Evolutionary conservation across 2,329 filamentous ascomycete genomes (phyloP), one percentile per base, ranked within the genome.

Genomic region (Arthrobotrys conoides): DNA sequence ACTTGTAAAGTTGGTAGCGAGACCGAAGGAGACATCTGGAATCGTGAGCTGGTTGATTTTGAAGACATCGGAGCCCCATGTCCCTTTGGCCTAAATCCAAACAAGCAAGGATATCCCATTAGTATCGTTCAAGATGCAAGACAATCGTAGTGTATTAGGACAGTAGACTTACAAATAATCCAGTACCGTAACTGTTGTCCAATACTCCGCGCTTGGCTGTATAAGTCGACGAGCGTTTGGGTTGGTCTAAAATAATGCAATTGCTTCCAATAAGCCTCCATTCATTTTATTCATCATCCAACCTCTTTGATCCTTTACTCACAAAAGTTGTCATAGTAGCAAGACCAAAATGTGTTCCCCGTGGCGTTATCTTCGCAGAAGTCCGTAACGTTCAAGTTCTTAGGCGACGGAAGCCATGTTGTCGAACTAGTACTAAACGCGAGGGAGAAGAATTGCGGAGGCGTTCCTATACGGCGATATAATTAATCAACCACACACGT

Each of bases 371-470:
- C 18, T 9, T 72, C 68, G 64, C 75, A 78, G 30, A 78, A 78
- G 6, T 44, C 14, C 16, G 59, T 49, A 6, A 51, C 63, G 33
- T 64, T 72, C 5, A 6, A 27, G n/a, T 69, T 68, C 38, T 27
- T 59, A 1, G 68, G 68, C 3, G 73, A 67, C 16, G 75, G 75
- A 16, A 78, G 48, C 75, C 75, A 78, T 22, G 75, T 78, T 12
- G 64, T 64, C 33, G 75, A 69, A 20, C 55, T 63, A 8, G 68
- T 78, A 63, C 75, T 78, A 10, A 78, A 68, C 20, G 68, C 68
- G 24, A 78, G 30, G n/a, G 75, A 72, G 64, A 78, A 72, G 48
- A 78, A 78, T 20, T 78, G 75, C 33, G 75, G 75, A n/a, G 75
- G 75, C 30, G 75, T 68, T 63, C 75, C 75, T 78, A 24, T 33